These are phyloP conservation scores for Fusarium nematophilum DNA, from an alignment of 2,329 filamentous ascomycete species.

Conservation along the genomic window DNA sequence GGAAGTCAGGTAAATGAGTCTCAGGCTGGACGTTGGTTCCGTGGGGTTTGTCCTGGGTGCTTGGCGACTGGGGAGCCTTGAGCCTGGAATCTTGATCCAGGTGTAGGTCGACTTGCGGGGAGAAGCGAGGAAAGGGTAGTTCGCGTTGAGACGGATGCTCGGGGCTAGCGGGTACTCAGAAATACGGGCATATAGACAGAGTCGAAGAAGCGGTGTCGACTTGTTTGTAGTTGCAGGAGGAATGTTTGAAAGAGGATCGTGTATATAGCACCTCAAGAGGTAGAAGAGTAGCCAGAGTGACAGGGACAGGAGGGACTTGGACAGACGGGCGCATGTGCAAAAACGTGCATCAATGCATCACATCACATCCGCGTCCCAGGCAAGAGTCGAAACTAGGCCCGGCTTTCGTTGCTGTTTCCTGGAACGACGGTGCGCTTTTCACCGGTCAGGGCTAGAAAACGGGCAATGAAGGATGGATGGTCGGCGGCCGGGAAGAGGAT, in stretches of 20 bases:
- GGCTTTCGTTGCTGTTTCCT: conserved; percentile 19
- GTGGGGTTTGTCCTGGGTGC: conserved; percentile 13
- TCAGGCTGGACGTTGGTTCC: conserved; percentile 14
- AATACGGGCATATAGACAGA: not conserved
- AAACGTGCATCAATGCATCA: conserved; percentile 35
- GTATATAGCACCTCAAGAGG: conserved; percentile 20
- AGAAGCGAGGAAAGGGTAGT: conserved; percentile 6
- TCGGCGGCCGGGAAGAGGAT: conserved; percentile 30
- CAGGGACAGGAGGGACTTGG: conserved; percentile 27
- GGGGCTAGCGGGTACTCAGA: conserved; percentile 1
- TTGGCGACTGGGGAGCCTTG: conserved; percentile 16
- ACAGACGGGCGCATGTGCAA: conserved; percentile 34
- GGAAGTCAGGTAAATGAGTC: conserved; percentile 9
- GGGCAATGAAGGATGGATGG: conserved; percentile 26
- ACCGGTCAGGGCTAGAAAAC: conserved; percentile 27
- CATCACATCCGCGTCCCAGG: conserved; percentile 32
- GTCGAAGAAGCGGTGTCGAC: conserved; percentile 3
- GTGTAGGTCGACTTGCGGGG: not conserved
- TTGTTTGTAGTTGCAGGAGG: conserved; percentile 15
- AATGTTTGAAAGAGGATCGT: not conserved
- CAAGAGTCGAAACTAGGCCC: conserved; percentile 24
- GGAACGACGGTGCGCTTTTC: conserved; percentile 21
- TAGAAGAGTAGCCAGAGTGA: conserved; percentile 30
- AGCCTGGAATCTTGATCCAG: conserved; percentile 5
- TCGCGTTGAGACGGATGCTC: not conserved